These are phyloP conservation scores for Botrytis fragariae DNA, from an alignment of 2,329 filamentous ascomycete species.

Conservation along the genomic window DNA sequence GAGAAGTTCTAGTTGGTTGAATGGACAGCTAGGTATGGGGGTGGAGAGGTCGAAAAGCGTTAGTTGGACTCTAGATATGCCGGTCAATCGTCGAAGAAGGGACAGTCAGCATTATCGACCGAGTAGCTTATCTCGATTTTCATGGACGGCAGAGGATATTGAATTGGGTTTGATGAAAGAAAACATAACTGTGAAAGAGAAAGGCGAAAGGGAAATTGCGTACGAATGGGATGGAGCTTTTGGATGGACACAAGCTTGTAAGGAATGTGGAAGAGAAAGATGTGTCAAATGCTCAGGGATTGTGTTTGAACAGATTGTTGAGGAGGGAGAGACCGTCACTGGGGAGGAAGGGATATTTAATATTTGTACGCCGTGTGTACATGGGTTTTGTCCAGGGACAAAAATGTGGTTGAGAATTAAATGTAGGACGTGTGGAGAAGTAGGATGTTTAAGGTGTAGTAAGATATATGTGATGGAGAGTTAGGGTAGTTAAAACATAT, in stretches of 20 bases:
- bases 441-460: neutral
- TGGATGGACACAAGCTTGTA: conserved; percentile 6
- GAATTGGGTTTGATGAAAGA: neutral
- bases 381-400: conserved; percentile 15
- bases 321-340: neutral
- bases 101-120: neutral
- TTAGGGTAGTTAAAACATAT: neutral
- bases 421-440: neutral
- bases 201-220: neutral
- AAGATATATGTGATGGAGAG: neutral
- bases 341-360: neutral
- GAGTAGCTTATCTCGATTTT: neutral
- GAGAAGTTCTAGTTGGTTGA: conserved; percentile 11
- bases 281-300: neutral
- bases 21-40: neutral
- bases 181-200: neutral
- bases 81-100: neutral
- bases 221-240: conserved; percentile 19
- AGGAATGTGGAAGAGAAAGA: conserved; percentile 5
- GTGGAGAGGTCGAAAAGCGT: neutral
- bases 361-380: conserved; percentile 13
- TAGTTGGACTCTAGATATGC: neutral
- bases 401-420: conserved; percentile 13
- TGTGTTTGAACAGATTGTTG: conserved; percentile 13
- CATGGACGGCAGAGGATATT: conserved; percentile 7